Evolutionary conservation across 257 asterid genomes (phyloP), one percentile per base, ranked within the genome.

Genomic region (Primulina huaijiensis): DNA sequence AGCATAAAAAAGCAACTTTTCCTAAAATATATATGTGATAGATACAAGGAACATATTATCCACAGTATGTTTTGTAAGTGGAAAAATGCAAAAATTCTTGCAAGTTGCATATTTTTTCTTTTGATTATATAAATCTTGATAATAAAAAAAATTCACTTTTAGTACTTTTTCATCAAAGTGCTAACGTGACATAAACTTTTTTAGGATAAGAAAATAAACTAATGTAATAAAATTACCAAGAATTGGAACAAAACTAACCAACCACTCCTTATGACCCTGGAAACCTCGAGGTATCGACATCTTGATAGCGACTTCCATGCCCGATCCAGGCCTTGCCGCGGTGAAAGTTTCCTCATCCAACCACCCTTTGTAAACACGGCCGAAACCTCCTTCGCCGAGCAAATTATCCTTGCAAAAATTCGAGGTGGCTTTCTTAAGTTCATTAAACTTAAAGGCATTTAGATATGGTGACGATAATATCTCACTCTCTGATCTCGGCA

Each of bases 261-360:
- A 56, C 89, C 89, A 84, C 81, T 84, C 89, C 4, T 75, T 84
- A 60, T 84, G 89, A 46, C 89, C 89, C 29, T 84, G 89, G 55
- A 65, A 77, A 63, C 89, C 77, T 66, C 67, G 70, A 46, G 75
- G 82, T 61, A 77, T 84, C 1, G 81, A 81, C 77, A 66, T 84
- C 82, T 84, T 84, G 64, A 84, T 78, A 10, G 89, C 89, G 21
- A 79, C 86, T 1, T 80, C 75, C 14, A 68, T 20, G n/a, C 86
- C 89, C 0, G 57, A 72, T 33, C 78, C 80, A 0, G 76, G 82
- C 9, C 43, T 64, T 8, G 85, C 23, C 31, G 89, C 78, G 34
- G 65, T 70, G 43, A 84, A 78, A 33, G 74, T 75, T 67, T 79
- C 74, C 57, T 50, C 81, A 46, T 81, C 83, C 31, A 84, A 62